phyloP scores from a whole-genome alignment of 2,329 filamentous ascomycete genomes.

The Allantophomopsis cytisporea region DNA sequence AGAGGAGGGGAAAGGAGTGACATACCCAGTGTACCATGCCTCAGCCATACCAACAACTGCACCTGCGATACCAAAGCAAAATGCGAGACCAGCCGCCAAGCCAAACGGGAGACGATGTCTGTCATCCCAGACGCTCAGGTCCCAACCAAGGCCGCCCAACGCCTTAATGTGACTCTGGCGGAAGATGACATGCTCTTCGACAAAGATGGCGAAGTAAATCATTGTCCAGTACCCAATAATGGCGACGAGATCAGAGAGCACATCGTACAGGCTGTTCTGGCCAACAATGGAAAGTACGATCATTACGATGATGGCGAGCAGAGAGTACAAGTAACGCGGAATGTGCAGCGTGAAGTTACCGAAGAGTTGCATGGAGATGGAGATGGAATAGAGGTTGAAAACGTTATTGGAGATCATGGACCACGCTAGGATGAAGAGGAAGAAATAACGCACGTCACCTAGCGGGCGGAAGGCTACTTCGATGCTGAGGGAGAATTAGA shows the following conservation, averaged over 20 bases:
- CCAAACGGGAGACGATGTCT: constrained; percentile 37
- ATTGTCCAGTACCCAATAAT: constrained; percentile 16
- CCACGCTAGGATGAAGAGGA: constrained; percentile 42
- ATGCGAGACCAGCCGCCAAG: constrained; percentile 48
- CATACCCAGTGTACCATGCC: constrained; percentile 53
- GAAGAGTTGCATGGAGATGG: constrained; percentile 51
- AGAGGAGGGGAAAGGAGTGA: too few species aligned
- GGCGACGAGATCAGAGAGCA: constrained; percentile 11
- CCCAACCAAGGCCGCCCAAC: constrained; percentile 19
- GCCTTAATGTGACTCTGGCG: constrained; percentile 14
- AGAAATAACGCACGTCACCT: constrained; percentile 47
- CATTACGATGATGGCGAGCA: constrained; percentile 42
- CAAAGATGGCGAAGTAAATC: constrained; percentile 17
- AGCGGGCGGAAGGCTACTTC: too few species aligned
- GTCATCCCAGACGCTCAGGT: constrained; percentile 4
- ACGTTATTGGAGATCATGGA: constrained; percentile 45
- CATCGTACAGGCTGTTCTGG: constrained; percentile 36
- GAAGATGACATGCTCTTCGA: constrained; percentile 20
- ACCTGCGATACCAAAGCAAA: constrained; percentile 48
- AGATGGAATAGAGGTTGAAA: constrained; percentile 46
- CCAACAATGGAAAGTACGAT: constrained; percentile 43
- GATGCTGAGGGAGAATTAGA: too few species aligned
- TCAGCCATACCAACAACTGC: constrained; percentile 60
- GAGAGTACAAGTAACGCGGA: constrained; percentile 41
- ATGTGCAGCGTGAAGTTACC: constrained; percentile 39